A percentile compares a stretch with the other conserved stretches of the same genome.
Evolutionary conservation across 1,139 yeast genomes (phyloP).

Genomic region (Sugiyamaella pinicola): DNA sequence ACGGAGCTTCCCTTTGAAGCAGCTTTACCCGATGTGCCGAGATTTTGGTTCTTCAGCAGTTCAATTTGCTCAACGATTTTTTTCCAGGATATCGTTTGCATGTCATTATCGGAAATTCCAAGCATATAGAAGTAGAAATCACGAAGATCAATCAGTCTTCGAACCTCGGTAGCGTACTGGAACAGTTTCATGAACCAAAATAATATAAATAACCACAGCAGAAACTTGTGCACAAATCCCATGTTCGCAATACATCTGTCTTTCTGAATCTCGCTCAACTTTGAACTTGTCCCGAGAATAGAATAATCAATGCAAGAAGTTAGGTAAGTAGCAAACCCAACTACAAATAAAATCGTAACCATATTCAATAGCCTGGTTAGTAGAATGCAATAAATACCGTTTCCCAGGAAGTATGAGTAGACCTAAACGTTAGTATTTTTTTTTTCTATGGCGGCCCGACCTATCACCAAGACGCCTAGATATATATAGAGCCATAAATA

Average conservation of each 20-base stretch:
- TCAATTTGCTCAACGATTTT: constrained; percentile 78
- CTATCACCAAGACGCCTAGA: no score
- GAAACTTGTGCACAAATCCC: constrained; percentile 50
- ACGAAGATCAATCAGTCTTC: constrained; percentile 61
- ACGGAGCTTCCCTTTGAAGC: constrained; percentile 30
- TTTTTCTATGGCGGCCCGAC: no score
- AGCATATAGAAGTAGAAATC: constrained; percentile 69
- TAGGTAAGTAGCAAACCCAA: constrained; percentile 74
- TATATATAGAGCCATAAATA: no score
- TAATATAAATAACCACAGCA: constrained; percentile 62
- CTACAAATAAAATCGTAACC: constrained; percentile 70
- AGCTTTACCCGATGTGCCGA: constrained; percentile 52
- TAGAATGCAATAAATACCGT: constrained; percentile 78
- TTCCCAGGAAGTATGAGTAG: constrained; percentile 80
- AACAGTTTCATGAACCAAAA: constrained; percentile 60
- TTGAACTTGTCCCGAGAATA: constrained; percentile 44
- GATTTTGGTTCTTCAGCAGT: constrained; percentile 76
- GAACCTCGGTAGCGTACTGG: constrained; percentile 54
- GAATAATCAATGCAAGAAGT: constrained; percentile 82
- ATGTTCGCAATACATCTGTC: constrained; percentile 64
- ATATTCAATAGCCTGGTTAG: constrained; percentile 67
- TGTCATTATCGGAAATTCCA: constrained; percentile 72
- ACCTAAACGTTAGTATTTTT: constrained; percentile 46
- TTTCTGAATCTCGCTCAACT: constrained; percentile 54
- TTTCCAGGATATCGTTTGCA: constrained; percentile 94